These are phyloP conservation scores for Populus deltoides DNA, from an alignment of 345 rosid genomes.

Conservation along the genomic window DNA sequence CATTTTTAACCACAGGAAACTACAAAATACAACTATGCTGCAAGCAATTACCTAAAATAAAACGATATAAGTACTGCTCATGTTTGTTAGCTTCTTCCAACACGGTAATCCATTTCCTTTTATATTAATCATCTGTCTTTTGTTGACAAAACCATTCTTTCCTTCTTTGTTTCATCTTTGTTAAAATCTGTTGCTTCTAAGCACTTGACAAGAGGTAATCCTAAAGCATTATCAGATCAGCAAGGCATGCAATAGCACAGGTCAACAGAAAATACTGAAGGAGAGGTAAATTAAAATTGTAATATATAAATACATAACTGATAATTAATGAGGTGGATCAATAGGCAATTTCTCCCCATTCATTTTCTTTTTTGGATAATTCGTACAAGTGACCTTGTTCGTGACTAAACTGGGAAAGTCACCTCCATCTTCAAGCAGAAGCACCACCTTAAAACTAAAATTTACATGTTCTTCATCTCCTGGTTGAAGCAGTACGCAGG, in stretches of 20 bases:
- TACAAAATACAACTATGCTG: too few relatives aligned
- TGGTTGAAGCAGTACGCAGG: slow-evolving; percentile 33
- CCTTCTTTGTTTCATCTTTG: too few relatives aligned
- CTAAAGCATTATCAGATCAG: too few relatives aligned
- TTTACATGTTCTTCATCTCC: not conserved
- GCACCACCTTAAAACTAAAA: not conserved
- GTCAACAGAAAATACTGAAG: too few relatives aligned
- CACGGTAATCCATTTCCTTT: too few relatives aligned
- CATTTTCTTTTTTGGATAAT: not conserved
- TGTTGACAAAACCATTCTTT: not conserved
- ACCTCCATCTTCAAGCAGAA: not conserved
- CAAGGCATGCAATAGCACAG: too few relatives aligned
- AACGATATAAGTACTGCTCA: too few relatives aligned
- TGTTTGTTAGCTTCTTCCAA: too few relatives aligned
- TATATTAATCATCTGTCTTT: too few relatives aligned
- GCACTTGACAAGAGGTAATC: not conserved
- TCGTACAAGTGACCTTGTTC: not conserved
- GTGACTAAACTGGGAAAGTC: not conserved
- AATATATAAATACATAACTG: not conserved
- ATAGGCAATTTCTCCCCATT: not conserved
- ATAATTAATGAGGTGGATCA: not conserved
- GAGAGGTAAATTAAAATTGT: too few relatives aligned
- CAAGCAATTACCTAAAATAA: too few relatives aligned
- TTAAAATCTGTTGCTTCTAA: not conserved
- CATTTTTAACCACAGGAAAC: too few relatives aligned